Evolutionary conservation across 2,329 filamentous ascomycete genomes (phyloP), one percentile per base, ranked within the genome.

Genomic region (Teratosphaeria pseudoeucalypti): DNA sequence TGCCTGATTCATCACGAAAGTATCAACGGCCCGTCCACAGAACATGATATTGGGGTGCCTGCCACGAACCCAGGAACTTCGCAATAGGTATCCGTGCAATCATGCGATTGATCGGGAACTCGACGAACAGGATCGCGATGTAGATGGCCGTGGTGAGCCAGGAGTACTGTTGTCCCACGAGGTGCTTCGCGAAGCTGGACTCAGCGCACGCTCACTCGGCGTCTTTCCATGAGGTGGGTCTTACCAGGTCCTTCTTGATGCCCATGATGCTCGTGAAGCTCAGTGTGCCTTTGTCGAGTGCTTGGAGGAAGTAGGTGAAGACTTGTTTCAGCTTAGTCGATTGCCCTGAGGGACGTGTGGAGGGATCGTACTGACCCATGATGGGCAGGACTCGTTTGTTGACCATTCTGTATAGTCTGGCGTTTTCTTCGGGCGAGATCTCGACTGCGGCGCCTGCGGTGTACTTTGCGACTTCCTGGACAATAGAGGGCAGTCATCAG

Each of bases 101-200:
- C 23, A 86, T 76, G 16, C 43, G 43, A 10, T 49, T 49, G 16
- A 86, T 86, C 0, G 87, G 87, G 67, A 88, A 89, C 71, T 90
- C 87, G 64, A 88, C 86, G 54, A 85, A 73, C 10, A 90, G 76
- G 23, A 89, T 84, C 57, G 82, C 85, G 62, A 89, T 84, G 75
- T 89, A 90, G 64, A 90, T 87, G 77, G 84, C 88, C 12, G 85
- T 88, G 0, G 84, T 87, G 57, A 90, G 76, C 87, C 87, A 90
- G 29, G 80, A 82, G 70, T 85, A 90, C 74, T 89, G 70, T 19
- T 67, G 61, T 34, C 73, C 75, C 3, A 61, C 60, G 3, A 85
- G 71, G n/a, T 75, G 63, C 0, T 54, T 23, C 14, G 32, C 52
- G 19, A 79, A 65, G 7, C 43, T 10, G 9, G 1, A 19, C 9